A percentile compares a stretch with the other conserved stretches of the same genome.
These are phyloP conservation scores for Cyclostephanos tholiformis DNA, from an alignment of 108 stramenopile genomes.

Conservation along the genomic window DNA sequence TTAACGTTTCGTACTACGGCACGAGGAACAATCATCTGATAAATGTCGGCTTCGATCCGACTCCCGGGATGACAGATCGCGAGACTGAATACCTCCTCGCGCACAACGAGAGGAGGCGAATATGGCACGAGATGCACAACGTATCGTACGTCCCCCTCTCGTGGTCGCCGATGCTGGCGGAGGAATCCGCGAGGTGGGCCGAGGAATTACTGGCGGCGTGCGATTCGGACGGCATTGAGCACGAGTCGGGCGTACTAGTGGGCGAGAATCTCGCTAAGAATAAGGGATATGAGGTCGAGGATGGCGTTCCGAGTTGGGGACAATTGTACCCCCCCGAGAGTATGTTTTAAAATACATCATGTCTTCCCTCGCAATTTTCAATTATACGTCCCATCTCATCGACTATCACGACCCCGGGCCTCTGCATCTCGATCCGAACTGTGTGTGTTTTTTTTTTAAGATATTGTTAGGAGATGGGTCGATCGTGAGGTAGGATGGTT, in stretches of 20 bases:
- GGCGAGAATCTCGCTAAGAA: slow-evolving; percentile 45
- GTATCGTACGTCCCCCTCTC: slow-evolving; percentile 28
- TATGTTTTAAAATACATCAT: background rate
- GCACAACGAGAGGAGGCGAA: slow-evolving; percentile 30
- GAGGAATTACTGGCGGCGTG: slow-evolving; percentile 20
- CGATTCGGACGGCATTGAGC: slow-evolving; percentile 27
- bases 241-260: slow-evolving; percentile 19
- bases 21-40: slow-evolving; percentile 12
- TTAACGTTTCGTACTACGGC: slow-evolving; percentile 20
- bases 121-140: slow-evolving; percentile 37
- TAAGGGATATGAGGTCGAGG: background rate
- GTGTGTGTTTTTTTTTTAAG: background rate
- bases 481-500: slow-evolving; percentile 33
- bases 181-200: slow-evolving; percentile 26
- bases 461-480: slow-evolving; percentile 37
- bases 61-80: slow-evolving; percentile 13
- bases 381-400: background rate
- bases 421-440: no score
- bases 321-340: slow-evolving; percentile 37
- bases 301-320: slow-evolving; percentile 22
- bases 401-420: no score
- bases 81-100: slow-evolving; percentile 26
- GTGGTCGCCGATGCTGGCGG: slow-evolving; percentile 34
- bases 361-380: background rate
- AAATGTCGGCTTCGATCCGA: slow-evolving; percentile 28